These are phyloP conservation scores for Fistulinella prunicolor DNA, from an alignment of 768 basidiomycete species.

Conservation along the genomic window DNA sequence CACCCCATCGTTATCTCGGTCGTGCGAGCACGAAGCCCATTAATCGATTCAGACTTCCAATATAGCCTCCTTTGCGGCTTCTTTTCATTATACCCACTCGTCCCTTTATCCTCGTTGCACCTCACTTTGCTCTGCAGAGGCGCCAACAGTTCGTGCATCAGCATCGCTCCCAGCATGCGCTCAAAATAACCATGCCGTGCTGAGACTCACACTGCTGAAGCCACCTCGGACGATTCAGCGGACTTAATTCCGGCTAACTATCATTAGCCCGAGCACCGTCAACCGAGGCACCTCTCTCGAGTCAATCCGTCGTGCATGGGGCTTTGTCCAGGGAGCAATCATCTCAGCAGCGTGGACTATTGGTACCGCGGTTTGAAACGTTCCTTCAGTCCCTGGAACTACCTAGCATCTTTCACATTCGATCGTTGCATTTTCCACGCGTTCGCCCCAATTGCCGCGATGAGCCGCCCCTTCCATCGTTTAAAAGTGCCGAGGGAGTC, in stretches of 20 bases:
- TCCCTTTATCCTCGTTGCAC: constrained; percentile 1
- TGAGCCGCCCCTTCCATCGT: constrained; percentile 7
- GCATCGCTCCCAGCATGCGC: not conserved
- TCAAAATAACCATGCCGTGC: not conserved
- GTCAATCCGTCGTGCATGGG: no score
- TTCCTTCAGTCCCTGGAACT: not conserved
- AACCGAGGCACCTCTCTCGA: no score
- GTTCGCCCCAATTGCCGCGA: constrained; percentile 19
- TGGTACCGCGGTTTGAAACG: constrained; percentile 5
- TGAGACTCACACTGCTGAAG: not conserved
- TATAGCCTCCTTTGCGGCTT: not conserved
- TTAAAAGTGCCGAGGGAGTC: constrained; percentile 17
- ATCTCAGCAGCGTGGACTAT: not conserved
- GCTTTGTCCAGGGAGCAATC: no score
- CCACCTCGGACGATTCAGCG: no score
- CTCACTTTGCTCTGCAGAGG: constrained; percentile 3
- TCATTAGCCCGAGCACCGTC: no score
- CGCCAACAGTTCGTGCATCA: not conserved
- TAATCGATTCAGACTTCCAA: no score
- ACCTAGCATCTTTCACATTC: not conserved
- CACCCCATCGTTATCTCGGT: constrained; percentile 1
- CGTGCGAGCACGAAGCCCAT: not conserved
- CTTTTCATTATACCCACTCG: constrained; percentile 2
- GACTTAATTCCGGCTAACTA: no score
- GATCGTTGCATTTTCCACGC: constrained; percentile 11